Evolutionary conservation across 768 basidiomycete species (phyloP), one percentile per base, ranked within the genome.

Genomic region (Pleurotus cornucopiae): DNA sequence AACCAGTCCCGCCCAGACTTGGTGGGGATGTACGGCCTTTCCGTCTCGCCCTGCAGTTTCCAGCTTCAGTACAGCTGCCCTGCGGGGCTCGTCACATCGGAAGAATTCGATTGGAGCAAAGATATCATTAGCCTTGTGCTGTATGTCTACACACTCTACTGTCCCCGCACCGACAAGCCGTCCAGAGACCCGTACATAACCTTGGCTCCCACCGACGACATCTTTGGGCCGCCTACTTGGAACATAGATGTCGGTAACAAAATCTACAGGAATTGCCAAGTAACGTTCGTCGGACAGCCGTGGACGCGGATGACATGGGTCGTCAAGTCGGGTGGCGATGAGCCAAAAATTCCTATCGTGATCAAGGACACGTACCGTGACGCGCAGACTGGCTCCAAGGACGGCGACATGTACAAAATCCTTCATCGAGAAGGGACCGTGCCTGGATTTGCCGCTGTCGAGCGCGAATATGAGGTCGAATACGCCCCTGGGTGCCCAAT

Each of bases 371-470:
- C 11, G 4, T 54, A 54, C 40, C 13, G 53, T 6, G 13, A 12
- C 13, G 30, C 44, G 11, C 3, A 5, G 13, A 16, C 20, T 1
- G 1, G 7, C 5, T 54, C 11, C 26, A 20, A 54, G 13, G 53
- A 54, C 1, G 26, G 53, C 0, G 53, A 54, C 12, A 7, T 54
- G 12, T 25, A 43, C 40, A 14, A 44, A 25, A 30, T 52, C 20
- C 41, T 57, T 7, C 49, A 41, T 23, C 18, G 12, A n/a, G 38
- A 45, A 25, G 18, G 16, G 30, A 16, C 6, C 1, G 47, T 49
- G 13, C 26, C 57, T 18, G 57, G 57, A 23, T 57, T 49, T 25
- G 51, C 53, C 21, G 4, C 44, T 40, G 57, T 57, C n/a, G 47
- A 43, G 26, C 26, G 21, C n/a, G 49, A 57, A 21, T 40, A 48